Evolutionary conservation across 805 yeast species (phyloP), one percentile per base, ranked within the genome.

Genomic region (Candida oleophila): DNA sequence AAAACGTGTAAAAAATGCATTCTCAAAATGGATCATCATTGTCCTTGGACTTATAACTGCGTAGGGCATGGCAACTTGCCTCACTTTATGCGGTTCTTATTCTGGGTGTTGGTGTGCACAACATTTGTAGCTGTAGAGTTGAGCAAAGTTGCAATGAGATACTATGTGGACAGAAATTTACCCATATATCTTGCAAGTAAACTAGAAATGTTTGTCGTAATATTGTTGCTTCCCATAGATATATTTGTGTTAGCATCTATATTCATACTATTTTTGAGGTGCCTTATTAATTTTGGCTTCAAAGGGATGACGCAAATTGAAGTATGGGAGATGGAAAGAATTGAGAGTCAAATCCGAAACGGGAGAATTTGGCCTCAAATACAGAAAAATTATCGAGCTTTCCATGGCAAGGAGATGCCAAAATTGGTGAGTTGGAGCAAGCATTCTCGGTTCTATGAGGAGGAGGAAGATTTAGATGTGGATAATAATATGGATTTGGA

Each of bases 1-100:
- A 85, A 85, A 55, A 76, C 80, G 1, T 89, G 95, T 59, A 72
- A 78, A n/a, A 55, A 51, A 36, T 90, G 97, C 64, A 84, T 90
- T n/a, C 62, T 90, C 47, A 78, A 80, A 59, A 91, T 90, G 97
- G 97, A 90, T 62, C 97, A 90, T 61, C 97, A 90, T 66, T 73
- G 85, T 61, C 96, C 97, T 0, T 91, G 97, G 97, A 89, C 96
- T 0, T 78, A 81, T 63, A 91, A 88, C 60, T 91, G 97, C 60
- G 92, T 91, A 18, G 97, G 97, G 0, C 82, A 81, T 59, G 62
- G 65, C 0, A 91, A 91, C 59, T 72, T 81, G 62, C 89, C 96
- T 0, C 91, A 88, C 61, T 91, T 91, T 60, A 56, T 87, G 51
- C 70, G 97, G 45, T 91, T 91, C 59, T 57, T 91, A 32, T 55